Conservation (phyloP, 176 grass and related monocot species). For the Oryza glaberrima region DNA sequence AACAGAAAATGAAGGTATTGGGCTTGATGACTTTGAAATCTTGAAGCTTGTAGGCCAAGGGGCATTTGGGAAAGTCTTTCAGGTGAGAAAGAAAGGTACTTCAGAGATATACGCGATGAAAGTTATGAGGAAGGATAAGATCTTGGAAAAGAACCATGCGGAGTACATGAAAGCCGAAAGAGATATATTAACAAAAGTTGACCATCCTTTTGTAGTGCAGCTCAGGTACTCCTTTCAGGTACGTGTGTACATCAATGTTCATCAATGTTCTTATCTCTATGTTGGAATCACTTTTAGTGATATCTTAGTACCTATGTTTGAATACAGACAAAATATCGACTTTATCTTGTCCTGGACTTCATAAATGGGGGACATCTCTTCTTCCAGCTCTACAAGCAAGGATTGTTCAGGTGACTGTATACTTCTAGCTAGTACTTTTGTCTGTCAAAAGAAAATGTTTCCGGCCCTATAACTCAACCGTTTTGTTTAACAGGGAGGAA, state of each 20-base stretch:
- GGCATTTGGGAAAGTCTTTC: conserved; percentile 95
- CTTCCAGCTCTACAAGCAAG: conserved; percentile 96
- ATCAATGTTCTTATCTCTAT: neutral
- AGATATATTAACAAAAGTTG: conserved; percentile 94
- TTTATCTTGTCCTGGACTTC: conserved; percentile 95
- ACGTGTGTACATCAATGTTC: conserved; percentile 9
- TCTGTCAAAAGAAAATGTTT: neutral
- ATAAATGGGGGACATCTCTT: conserved; percentile 95
- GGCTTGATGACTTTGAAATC: conserved; percentile 90
- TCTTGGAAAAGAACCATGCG: conserved; percentile 88
- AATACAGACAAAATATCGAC: conserved; percentile 79
- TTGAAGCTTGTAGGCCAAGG: conserved; percentile 97
- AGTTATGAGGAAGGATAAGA: conserved; percentile 96
- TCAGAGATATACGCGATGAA: conserved; percentile 98
- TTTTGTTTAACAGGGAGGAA: conserved; percentile 73
- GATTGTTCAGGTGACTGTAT: conserved; percentile 75
- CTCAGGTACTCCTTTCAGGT: conserved; percentile 99
- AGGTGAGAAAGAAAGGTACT: conserved; percentile 93
- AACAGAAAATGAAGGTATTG: conserved; percentile 51
- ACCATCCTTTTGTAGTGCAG: conserved; percentile 94
- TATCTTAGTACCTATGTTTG: conserved; percentile 35
- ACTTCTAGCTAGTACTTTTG: conserved; percentile 11
- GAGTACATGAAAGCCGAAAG: conserved; percentile 97
- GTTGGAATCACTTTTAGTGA: conserved; percentile 20
- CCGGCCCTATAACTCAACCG: neutral